A percentile compares a stretch with the other conserved stretches of the same genome.
phyloP scores from a whole-genome alignment of 139 green algal species.

The Penium margaritaceum region DNA sequence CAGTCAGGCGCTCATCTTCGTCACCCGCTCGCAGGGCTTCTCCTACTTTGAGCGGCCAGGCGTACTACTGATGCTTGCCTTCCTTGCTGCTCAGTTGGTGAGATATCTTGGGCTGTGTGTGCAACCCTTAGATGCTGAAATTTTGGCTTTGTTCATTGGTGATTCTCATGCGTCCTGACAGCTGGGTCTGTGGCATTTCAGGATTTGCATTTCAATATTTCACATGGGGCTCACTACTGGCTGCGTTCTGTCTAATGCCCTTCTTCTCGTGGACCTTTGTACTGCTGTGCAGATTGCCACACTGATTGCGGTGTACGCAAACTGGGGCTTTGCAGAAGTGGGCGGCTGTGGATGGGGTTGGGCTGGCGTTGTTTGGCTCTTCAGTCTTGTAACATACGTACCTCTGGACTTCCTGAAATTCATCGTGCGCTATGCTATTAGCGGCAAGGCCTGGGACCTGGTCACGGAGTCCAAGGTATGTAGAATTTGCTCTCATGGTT shows the following conservation, averaged over 20 bases:
- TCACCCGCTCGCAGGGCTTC: constrained; percentile 43
- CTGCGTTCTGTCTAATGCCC: too few species aligned
- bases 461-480: not conserved
- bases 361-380: constrained; percentile 37
- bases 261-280: too few species aligned
- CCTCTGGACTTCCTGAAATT: constrained; percentile 45
- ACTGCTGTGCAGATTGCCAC: constrained; percentile 37
- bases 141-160: too few species aligned
- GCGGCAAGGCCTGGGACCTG: constrained; percentile 26
- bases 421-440: constrained; percentile 27
- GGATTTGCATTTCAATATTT: too few species aligned
- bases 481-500: too few species aligned
- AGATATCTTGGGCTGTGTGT: too few species aligned
- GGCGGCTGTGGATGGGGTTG: constrained; percentile 34
- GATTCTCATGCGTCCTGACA: too few species aligned
- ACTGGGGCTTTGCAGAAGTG: constrained; percentile 35
- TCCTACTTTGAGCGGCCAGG: constrained; percentile 40
- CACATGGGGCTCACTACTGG: too few species aligned
- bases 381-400: constrained; percentile 28
- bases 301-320: constrained; percentile 46
- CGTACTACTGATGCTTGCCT: constrained; percentile 31
- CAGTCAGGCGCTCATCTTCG: constrained; percentile 44
- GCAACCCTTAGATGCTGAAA: too few species aligned
- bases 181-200: too few species aligned
- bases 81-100: constrained; percentile 40